Evolutionary conservation across 108 stramenopile species (phyloP).

Genomic region (Tribonema minus): DNA sequence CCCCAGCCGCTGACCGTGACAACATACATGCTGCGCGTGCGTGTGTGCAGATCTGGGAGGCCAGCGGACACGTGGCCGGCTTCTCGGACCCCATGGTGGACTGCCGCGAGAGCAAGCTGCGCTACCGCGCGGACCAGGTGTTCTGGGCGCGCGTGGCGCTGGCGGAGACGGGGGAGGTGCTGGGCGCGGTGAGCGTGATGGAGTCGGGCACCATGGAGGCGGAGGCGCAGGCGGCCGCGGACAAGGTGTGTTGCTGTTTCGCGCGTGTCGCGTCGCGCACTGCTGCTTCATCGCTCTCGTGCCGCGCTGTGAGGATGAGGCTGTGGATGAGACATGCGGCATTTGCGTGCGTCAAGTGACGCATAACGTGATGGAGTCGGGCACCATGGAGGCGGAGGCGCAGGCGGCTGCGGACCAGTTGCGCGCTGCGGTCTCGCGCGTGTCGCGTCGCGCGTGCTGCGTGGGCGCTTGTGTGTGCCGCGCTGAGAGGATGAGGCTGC

Average conservation of each 20-base stretch:
- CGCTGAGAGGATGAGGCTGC: no score
- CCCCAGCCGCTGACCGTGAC: no score
- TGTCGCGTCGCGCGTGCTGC: no score
- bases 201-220: constrained; percentile 76
- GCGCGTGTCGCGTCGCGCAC: no score
- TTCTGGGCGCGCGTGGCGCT: constrained; percentile 51
- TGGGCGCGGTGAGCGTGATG: constrained; percentile 80
- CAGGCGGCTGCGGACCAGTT: constrained; percentile 9
- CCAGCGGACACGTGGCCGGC: constrained; percentile 89
- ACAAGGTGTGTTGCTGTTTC: no score
- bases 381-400: constrained; percentile 70
- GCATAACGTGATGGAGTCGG: constrained; percentile 81
- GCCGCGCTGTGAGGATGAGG: no score
- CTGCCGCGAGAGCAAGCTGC: constrained; percentile 83
- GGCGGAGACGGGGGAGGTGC: constrained; percentile 18
- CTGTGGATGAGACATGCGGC: no score
- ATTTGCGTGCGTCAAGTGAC: no score
- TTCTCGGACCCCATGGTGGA: constrained; percentile 97
- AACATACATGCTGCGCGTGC: background rate
- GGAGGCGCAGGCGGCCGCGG: constrained; percentile 48
- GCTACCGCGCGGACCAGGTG: constrained; percentile 92
- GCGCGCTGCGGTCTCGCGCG: no score
- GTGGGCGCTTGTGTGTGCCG: no score
- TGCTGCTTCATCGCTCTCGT: no score
- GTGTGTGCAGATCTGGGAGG: constrained; percentile 70